A percentile compares a stretch with the other conserved stretches of the same genome.
These are phyloP conservation scores for Arabidopsis arenosa DNA, from an alignment of 345 rosid genomes.

Conservation along the genomic window DNA sequence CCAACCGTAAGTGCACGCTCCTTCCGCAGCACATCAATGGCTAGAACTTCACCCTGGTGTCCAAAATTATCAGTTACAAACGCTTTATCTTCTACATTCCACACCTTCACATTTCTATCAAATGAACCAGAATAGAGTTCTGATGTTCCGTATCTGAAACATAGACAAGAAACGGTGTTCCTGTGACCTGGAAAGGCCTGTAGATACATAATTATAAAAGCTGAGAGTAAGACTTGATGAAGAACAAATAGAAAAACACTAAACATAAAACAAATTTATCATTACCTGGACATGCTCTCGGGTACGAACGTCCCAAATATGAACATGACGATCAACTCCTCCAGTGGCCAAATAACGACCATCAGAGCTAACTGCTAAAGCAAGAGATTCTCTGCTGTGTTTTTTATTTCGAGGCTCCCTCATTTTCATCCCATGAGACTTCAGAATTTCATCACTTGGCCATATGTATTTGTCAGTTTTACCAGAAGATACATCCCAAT, in stretches of 20 bases:
- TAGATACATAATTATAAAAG: constrained; percentile 39
- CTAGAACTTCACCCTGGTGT: constrained; percentile 80
- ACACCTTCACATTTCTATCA: constrained; percentile 81
- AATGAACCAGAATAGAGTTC: constrained; percentile 98
- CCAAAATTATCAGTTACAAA: constrained; percentile 78
- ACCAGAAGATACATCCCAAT: constrained; percentile 86
- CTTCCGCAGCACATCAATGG: constrained; percentile 74
- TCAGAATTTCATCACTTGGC: constrained; percentile 75
- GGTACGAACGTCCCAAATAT: constrained; percentile 92
- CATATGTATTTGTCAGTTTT: constrained; percentile 70
- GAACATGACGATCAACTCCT: constrained; percentile 94
- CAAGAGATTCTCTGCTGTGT: constrained; percentile 76
- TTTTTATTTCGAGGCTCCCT: constrained; percentile 72
- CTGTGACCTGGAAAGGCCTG: constrained; percentile 97
- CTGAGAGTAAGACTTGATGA: constrained; percentile 16
- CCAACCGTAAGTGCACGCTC: constrained; percentile 82
- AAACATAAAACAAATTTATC: background rate
- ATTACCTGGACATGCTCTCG: constrained; percentile 83
- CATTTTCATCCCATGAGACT: constrained; percentile 74
- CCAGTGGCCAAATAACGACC: constrained; percentile 95
- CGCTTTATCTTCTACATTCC: constrained; percentile 93
- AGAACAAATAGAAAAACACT: background rate
- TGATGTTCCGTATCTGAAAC: constrained; percentile 80
- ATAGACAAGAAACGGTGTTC: constrained; percentile 81
- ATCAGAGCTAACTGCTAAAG: constrained; percentile 90